These are phyloP conservation scores for Tetrapisispora taiwanensis DNA, from an alignment of 805 yeast species.

Conservation along the genomic window DNA sequence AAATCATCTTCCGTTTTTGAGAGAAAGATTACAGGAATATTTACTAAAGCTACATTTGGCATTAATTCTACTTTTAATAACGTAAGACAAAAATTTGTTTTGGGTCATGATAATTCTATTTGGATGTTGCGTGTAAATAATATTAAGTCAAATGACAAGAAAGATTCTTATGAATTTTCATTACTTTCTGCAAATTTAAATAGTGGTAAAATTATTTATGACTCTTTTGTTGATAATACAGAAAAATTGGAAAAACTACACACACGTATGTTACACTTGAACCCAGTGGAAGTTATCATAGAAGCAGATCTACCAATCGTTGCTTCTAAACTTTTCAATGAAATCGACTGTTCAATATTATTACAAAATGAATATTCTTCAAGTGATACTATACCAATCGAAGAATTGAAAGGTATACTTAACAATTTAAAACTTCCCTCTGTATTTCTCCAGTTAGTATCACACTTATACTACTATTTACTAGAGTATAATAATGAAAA, in stretches of 20 bases:
- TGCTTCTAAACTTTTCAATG: slow-evolving; percentile 31
- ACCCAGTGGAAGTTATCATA: slow-evolving; percentile 62
- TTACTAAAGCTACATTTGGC: slow-evolving; percentile 72
- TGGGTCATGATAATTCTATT: slow-evolving; percentile 23
- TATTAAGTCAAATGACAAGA: slow-evolving; percentile 12
- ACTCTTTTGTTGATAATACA: slow-evolving; percentile 52
- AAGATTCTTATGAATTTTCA: slow-evolving; percentile 8
- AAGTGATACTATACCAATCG: not conserved
- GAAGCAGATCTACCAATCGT: slow-evolving; percentile 5
- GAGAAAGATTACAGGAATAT: slow-evolving; percentile 58
- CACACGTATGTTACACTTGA: slow-evolving; percentile 61
- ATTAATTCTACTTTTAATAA: slow-evolving; percentile 40
- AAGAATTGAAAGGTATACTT: not conserved
- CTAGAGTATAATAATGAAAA: slow-evolving; percentile 51
- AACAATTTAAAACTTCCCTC: not conserved
- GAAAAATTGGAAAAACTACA: slow-evolving; percentile 50
- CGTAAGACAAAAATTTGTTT: slow-evolving; percentile 23
- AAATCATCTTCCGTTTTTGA: slow-evolving; percentile 47
- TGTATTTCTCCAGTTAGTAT: slow-evolving; percentile 9
- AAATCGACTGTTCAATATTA: slow-evolving; percentile 3
- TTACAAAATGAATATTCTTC: slow-evolving; percentile 6
- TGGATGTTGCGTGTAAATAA: slow-evolving; percentile 14
- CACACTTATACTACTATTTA: slow-evolving; percentile 44
- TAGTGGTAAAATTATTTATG: slow-evolving; percentile 73
- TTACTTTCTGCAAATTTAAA: slow-evolving; percentile 49